Conservation (phyloP, 83 land plant species). For the Diphasiastrum complanatum region DNA sequence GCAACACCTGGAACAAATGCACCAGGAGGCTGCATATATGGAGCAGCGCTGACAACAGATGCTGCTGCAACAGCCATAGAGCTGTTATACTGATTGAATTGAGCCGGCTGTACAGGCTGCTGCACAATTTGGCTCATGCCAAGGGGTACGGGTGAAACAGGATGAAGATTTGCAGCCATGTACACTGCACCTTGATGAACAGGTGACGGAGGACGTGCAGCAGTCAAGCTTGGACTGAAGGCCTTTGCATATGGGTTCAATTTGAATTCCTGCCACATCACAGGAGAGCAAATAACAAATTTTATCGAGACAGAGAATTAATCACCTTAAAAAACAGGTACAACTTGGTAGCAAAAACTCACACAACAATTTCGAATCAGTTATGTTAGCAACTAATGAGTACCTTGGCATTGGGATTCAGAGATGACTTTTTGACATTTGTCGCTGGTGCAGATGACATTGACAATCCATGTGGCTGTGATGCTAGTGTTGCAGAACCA, state of each 20-base stretch:
- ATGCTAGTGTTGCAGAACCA: conserved; percentile 1
- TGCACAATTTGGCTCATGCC: conserved; percentile 38
- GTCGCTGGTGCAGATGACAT: conserved; percentile 17
- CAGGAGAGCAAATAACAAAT: neutral
- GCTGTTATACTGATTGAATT: conserved; percentile 22
- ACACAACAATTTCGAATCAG: too few species aligned
- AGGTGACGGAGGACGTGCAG: conserved; percentile 56
- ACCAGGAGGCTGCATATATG: conserved; percentile 23
- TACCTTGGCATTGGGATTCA: conserved; percentile 48
- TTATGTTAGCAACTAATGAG: neutral
- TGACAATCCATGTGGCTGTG: too few species aligned
- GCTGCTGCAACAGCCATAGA: conserved; percentile 24
- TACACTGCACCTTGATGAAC: conserved; percentile 48
- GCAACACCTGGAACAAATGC: conserved; percentile 22
- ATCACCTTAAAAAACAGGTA: too few species aligned
- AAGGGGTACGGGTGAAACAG: conserved; percentile 47
- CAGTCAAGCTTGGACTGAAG: conserved; percentile 54
- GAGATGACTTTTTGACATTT: conserved; percentile 26
- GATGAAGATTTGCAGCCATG: conserved; percentile 35
- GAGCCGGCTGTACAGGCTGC: conserved; percentile 21
- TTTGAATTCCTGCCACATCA: conserved; percentile 69
- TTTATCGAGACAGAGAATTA: too few species aligned
- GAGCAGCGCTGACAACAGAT: conserved; percentile 9
- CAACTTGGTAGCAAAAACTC: too few species aligned
- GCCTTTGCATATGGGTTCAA: conserved; percentile 91